Base-by-base conservation (phyloP, 2,329 filamentous ascomycete genomes). In the Neoscytalidium dimidiatum region DNA sequence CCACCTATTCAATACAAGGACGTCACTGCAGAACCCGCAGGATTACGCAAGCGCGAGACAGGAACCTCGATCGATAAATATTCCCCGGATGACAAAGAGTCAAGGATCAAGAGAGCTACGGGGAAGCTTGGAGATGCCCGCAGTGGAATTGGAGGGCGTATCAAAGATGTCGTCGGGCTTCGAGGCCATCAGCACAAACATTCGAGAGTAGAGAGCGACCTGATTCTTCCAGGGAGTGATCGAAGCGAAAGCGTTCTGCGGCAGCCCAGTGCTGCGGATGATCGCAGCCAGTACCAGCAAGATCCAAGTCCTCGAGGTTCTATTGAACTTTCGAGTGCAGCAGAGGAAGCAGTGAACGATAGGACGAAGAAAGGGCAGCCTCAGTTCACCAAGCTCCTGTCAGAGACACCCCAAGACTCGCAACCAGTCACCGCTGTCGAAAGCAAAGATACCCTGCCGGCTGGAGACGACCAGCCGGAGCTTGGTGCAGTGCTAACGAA, bases 91-190 rank as follows among this genome's bases (percentile, higher is more conserved):
- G 48, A 66, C 17, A 62, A 61, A 28, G 66, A 67, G 21, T 62
- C 57, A 8, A 69, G 74, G 35, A 86, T 94, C 76, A 95, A 92
- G 75, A 91, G 89, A 66, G 91, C 95, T 17, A 90, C 90, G 2
- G 91, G 87, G 4, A 90, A 90, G 69, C 90, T 92, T 74, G 91
- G 86, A 67, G 92, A 96, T 76, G 91, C 92, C 51, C 88, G 90
- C 52, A 92, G 90, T 64, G 92, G 93, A 0, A 84, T 97, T 64
- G 91, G 63, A 44, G 63, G 91, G 1, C 88, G 92, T 38, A 93
- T 97, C 75, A 94, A 94, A 73, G 92, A 94, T 73, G 92, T 89
- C 2, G 90, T 97, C 38, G 91, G 92, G 35, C 72, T 81, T 38
- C 77, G 79, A 23, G 75, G 74, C 13, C 78, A 82, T 67, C 74